Conservation (phyloP, 345 rosid species). For the Hevea brasiliensis region DNA sequence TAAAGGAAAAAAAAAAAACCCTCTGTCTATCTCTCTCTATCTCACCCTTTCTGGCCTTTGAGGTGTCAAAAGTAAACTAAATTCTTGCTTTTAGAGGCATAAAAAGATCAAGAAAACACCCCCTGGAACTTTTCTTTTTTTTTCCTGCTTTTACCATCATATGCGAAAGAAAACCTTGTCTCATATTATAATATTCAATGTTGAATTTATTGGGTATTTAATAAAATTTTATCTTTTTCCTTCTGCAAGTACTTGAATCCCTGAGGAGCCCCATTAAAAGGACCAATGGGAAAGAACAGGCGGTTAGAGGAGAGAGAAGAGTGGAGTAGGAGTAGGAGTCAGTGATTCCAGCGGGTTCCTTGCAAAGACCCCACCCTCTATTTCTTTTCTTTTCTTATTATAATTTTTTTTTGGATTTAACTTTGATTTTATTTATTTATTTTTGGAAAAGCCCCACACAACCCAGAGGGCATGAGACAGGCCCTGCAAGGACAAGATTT, state of each 20-base stretch:
- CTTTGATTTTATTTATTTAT: constrained; percentile 15
- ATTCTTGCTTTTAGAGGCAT: not conserved
- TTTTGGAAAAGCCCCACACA: constrained; percentile 31
- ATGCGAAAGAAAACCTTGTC: constrained; percentile 31
- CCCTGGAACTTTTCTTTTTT: constrained; percentile 8
- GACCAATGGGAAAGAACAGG: constrained; percentile 71
- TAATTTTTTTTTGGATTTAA: not conserved
- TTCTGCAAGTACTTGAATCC: constrained; percentile 36
- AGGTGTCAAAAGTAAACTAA: constrained; percentile 28
- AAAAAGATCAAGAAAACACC: constrained; percentile 8
- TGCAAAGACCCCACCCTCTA: constrained; percentile 42
- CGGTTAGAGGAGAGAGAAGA: constrained; percentile 68
- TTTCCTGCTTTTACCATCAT: not conserved
- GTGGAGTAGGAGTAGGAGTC: constrained; percentile 70
- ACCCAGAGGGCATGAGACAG: constrained; percentile 40
- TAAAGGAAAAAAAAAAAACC: not conserved
- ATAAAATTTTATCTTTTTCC: constrained; percentile 12
- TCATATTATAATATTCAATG: constrained; percentile 24
- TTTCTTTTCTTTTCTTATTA: not conserved
- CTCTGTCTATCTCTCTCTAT: too few relatives aligned
- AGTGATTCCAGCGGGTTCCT: constrained; percentile 76
- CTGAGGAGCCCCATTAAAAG: constrained; percentile 43
- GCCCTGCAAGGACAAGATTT: constrained; percentile 58
- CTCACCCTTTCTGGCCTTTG: not conserved
- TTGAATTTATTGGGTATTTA: constrained; percentile 19